Evolutionary conservation across 805 yeast genomes (phyloP).

Genomic region (Naumovozyma baii): DNA sequence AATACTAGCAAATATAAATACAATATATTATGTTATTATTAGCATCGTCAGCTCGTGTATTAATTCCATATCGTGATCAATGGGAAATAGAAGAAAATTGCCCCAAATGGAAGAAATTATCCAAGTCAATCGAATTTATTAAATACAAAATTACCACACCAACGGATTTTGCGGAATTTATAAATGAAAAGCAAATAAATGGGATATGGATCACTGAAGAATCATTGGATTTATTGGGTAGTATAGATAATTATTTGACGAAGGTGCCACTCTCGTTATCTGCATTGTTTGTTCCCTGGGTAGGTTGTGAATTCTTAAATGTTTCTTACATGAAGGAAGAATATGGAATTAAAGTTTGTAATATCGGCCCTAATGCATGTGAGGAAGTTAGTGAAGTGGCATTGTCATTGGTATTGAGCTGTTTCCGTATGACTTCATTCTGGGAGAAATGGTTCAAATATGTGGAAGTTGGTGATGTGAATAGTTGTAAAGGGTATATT

Average conservation of each 20-base stretch:
- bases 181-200: conserved; percentile 34
- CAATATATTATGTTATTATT: too few relatives aligned
- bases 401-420: conserved; percentile 44
- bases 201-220: conserved; percentile 51
- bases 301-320: conserved; percentile 50
- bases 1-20: too few relatives aligned
- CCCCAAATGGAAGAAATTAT: conserved; percentile 34
- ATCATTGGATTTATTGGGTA: conserved; percentile 38
- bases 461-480: conserved; percentile 34
- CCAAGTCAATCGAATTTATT: conserved; percentile 28
- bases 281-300: conserved; percentile 47
- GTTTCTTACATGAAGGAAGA: conserved; percentile 33
- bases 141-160: conserved; percentile 35
- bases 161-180: conserved; percentile 35
- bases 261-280: conserved; percentile 39
- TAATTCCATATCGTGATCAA: conserved; percentile 26
- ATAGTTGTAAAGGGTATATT: conserved; percentile 35
- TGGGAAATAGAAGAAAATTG: conserved; percentile 41
- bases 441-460: conserved; percentile 37
- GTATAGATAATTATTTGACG: conserved; percentile 36
- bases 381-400: conserved; percentile 70
- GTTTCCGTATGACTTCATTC: conserved; percentile 47
- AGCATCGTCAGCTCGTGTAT: too few relatives aligned
- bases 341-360: conserved; percentile 46
- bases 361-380: conserved; percentile 51